A percentile compares a stretch with the other conserved stretches of the same genome.
Conservation (phyloP, 495 filamentous ascomycete species). For the Talaromyces nanjingensis region DNA sequence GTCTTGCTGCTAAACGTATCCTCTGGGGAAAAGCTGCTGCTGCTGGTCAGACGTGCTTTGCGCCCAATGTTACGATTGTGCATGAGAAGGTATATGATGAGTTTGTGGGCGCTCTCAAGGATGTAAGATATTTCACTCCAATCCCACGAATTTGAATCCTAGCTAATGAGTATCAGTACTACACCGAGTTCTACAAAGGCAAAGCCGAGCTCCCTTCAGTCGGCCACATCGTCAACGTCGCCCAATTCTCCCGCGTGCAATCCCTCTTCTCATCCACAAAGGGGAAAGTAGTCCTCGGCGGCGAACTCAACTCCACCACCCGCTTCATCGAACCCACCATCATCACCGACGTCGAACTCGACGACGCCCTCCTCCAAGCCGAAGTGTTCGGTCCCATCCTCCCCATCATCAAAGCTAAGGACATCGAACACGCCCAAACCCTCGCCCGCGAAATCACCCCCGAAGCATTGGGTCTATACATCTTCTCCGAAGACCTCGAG, state of each 20-base stretch:
- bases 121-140: slow-evolving; percentile 41
- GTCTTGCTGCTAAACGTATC: slow-evolving; percentile 66
- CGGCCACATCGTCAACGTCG: slow-evolving; percentile 62
- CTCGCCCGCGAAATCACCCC: not conserved
- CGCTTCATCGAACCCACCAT: slow-evolving; percentile 75
- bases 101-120: slow-evolving; percentile 56
- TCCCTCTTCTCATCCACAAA: slow-evolving; percentile 62
- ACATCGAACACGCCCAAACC: not conserved
- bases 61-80: slow-evolving; percentile 65
- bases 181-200: slow-evolving; percentile 40
- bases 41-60: slow-evolving; percentile 54
- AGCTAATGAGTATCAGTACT: no score
- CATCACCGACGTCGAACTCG: slow-evolving; percentile 55
- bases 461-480: not conserved
- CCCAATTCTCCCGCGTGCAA: slow-evolving; percentile 74
- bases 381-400: slow-evolving; percentile 85
- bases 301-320: slow-evolving; percentile 56
- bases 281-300: slow-evolving; percentile 72
- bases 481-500: not conserved
- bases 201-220: slow-evolving; percentile 14
- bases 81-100: slow-evolving; percentile 58
- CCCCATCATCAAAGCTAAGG: slow-evolving; percentile 43
- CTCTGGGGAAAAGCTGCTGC: slow-evolving; percentile 74
- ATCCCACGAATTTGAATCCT: not conserved
- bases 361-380: slow-evolving; percentile 66